Percentiles rank a stretch among this genome's conserved stretches.
phyloP scores from a whole-genome alignment of 768 basidiomycete genomes.

The Russula emetica region DNA sequence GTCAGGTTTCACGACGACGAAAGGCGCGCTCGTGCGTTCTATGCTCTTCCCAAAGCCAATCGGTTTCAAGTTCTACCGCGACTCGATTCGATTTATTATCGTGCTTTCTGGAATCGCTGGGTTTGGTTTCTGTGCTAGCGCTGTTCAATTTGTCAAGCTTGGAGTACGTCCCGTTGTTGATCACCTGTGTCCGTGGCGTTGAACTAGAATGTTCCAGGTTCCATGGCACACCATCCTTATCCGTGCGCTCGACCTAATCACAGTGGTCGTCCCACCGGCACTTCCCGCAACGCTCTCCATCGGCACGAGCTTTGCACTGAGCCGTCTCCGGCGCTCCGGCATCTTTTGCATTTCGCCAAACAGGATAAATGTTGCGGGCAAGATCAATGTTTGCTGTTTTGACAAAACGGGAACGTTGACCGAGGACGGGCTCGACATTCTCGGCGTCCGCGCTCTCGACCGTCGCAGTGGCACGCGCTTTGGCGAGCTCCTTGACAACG shows the following conservation, averaged over 20 bases:
- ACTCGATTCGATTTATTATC: slow-evolving; percentile 84
- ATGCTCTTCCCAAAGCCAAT: slow-evolving; percentile 99
- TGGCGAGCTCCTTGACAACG: slow-evolving; percentile 83
- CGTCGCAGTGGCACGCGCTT: slow-evolving; percentile 58
- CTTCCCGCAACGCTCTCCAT: slow-evolving; percentile 96
- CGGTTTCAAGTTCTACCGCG: slow-evolving; percentile 97
- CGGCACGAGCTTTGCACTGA: slow-evolving; percentile 92
- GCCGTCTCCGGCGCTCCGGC: slow-evolving; percentile 76
- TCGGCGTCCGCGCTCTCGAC: slow-evolving; percentile 86
- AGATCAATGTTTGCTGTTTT: slow-evolving; percentile 96
- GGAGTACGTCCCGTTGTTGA: slow-evolving; percentile 51
- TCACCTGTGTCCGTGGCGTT: slow-evolving; percentile 5
- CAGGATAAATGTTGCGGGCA: slow-evolving; percentile 91
- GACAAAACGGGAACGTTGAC: slow-evolving; percentile 99
- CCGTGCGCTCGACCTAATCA: slow-evolving; percentile 91
- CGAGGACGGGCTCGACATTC: slow-evolving; percentile 95
- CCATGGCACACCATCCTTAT: slow-evolving; percentile 86
- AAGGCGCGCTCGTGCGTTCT: slow-evolving; percentile 90
- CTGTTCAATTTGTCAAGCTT: slow-evolving; percentile 85
- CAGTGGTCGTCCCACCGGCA: slow-evolving; percentile 96
- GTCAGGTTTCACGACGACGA: slow-evolving; percentile 93
- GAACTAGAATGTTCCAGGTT: slow-evolving; percentile 47
- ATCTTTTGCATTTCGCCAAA: slow-evolving; percentile 97
- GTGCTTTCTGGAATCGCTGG: slow-evolving; percentile 90
- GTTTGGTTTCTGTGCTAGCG: slow-evolving; percentile 86